Base-by-base conservation (phyloP, 1,139 yeast species). In the Saccharomycopsis crataegensis region DNA sequence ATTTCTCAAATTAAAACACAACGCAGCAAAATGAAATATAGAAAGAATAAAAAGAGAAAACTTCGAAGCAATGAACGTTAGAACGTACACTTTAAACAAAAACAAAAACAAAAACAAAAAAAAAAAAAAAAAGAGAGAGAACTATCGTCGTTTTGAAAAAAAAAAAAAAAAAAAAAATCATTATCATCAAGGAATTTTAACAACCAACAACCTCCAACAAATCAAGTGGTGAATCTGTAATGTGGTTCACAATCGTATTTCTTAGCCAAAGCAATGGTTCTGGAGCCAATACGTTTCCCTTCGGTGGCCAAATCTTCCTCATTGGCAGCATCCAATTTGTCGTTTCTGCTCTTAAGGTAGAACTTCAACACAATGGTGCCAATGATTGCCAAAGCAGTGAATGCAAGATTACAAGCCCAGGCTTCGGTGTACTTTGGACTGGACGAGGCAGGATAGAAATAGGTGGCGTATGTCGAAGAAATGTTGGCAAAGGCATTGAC, bases 271-370 rank as follows among this genome's bases (percentile, higher is more conserved):
- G 52, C 49, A 5, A 28, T 44, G 9, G 49, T 14, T 33, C 49
- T 50, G 8, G 40, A 11, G 17, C 52, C 52, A 11, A 16, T 44
- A n/a, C 36, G 22, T 14, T 11, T 37, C 8, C 52, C 52, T 28
- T 50, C 52, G 6, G 40, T 17, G 3, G 52, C 49, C 36, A 50
- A 44, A 40, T 50, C 52, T 12, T 44, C 52, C 17, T 50, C 44
- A 38, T 46, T 50, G 38, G 52, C 52, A 32, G 34, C 32, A 32
- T 50, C 44, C 22, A 50, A 45, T 22, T 22, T 44, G 14, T 33
- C 22, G 16, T 50, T 50, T 44, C 52, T 44, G 44, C 49, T 44
- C 12, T 22, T 44, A 5, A 50, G 32, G 37, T 50, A 45, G 28
- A 50, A 44, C 12, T 31, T 44, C n/a, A 32, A 9, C n/a, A 31